phyloP scores from a whole-genome alignment of 2,329 filamentous ascomycete species.

The Cordyceps cateniannulata region DNA sequence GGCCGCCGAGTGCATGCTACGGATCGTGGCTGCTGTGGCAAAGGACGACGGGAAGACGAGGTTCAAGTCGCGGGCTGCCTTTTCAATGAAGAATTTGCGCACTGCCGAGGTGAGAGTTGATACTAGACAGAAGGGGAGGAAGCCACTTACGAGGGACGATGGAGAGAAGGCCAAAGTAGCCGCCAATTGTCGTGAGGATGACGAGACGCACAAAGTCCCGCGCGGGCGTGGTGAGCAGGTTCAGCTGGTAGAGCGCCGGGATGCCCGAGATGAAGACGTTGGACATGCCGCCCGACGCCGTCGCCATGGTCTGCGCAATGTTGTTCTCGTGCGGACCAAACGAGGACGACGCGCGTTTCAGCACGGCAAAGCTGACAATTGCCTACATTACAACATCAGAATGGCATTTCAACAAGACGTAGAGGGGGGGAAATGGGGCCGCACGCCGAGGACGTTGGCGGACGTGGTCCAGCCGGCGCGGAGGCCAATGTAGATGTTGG shows the following conservation, averaged over 20 bases:
- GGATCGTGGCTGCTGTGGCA: constrained; percentile 9
- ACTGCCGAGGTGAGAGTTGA: not conserved
- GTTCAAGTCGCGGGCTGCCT: constrained; percentile 5
- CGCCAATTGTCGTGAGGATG: constrained; percentile 4
- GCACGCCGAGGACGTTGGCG: constrained; percentile 2
- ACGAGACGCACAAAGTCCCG: constrained; percentile 5
- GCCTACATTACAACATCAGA: no score
- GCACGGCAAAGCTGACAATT: constrained; percentile 2
- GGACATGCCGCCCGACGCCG: constrained; percentile 10
- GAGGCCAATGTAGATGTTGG: constrained; percentile 11
- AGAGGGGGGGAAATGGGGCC: no score
- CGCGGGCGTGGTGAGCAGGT: constrained; percentile 4
- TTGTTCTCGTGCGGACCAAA: constrained; percentile 15
- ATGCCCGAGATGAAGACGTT: constrained; percentile 14
- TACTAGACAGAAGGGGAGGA: not conserved
- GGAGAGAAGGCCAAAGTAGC: constrained; percentile 11
- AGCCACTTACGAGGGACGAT: not conserved
- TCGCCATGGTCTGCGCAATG: constrained; percentile 13
- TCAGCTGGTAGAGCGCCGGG: constrained; percentile 15
- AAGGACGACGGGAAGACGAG: constrained; percentile 11
- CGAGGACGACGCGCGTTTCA: not conserved
- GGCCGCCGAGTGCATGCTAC: constrained; percentile 11
- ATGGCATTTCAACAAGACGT: not conserved
- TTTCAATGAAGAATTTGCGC: constrained; percentile 8
- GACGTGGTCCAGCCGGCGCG: constrained; percentile 7